These are phyloP conservation scores for Priceomyces castillae DNA, from an alignment of 805 yeast genomes.

Conservation along the genomic window DNA sequence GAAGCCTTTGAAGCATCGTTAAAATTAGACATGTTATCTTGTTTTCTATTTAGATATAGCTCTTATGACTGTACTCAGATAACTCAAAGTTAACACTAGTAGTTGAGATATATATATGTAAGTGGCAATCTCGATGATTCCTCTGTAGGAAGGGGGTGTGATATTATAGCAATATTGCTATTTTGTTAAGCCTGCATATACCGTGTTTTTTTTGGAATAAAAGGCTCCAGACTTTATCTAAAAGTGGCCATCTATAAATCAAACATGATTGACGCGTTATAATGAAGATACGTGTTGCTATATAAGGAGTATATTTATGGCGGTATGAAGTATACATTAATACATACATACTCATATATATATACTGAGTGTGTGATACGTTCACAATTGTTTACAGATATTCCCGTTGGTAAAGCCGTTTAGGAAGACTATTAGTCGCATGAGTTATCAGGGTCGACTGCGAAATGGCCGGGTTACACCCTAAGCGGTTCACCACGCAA, in stretches of 20 bases:
- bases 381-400: no score
- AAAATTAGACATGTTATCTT: constrained; percentile 22
- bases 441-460: no score
- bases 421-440: no score
- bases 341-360: no score
- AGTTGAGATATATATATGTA: neutral
- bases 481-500: neutral
- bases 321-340: no score
- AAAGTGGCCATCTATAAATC: no score
- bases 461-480: neutral
- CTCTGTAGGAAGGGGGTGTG: constrained; percentile 4
- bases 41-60: neutral
- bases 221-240: no score
- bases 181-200: neutral
- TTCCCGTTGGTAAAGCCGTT: no score
- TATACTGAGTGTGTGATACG: no score
- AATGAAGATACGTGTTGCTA: no score
- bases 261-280: no score
- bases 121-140: constrained; percentile 1
- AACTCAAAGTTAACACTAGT: neutral
- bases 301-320: no score
- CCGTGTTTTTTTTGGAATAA: neutral
- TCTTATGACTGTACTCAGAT: neutral
- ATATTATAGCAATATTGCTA: constrained; percentile 6
- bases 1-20: constrained; percentile 43